phyloP scores from a whole-genome alignment of 1,284 basidiomycete species.

The Pulveroboletus sp. region DNA sequence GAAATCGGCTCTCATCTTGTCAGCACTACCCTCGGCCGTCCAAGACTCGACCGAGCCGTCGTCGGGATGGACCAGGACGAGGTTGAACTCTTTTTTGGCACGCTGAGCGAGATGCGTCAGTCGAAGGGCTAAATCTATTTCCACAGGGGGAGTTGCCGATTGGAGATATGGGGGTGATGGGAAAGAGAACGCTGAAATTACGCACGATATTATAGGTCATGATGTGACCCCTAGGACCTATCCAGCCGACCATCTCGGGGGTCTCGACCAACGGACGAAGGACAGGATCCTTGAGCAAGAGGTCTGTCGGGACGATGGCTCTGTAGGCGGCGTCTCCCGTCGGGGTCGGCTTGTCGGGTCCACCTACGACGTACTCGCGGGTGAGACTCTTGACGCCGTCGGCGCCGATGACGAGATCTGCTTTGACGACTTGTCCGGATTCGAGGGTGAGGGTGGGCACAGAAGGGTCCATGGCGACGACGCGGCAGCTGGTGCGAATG shows the following conservation, averaged over 20 bases:
- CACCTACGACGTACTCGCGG: constrained; percentile 46
- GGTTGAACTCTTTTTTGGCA: constrained; percentile 47
- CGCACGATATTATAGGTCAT: constrained; percentile 41
- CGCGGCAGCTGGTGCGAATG: constrained; percentile 44
- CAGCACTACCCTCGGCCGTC: constrained; percentile 41
- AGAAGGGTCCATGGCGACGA: constrained; percentile 44
- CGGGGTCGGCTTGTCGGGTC: constrained; percentile 37
- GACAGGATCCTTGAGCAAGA: constrained; percentile 39
- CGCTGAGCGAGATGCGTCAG: constrained; percentile 30
- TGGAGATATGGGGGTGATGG: no score
- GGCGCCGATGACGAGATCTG: constrained; percentile 54
- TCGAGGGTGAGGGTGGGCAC: constrained; percentile 40
- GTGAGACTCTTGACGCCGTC: constrained; percentile 54
- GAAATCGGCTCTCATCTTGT: constrained; percentile 48
- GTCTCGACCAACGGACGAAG: constrained; percentile 37
- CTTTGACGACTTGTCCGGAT: constrained; percentile 45
- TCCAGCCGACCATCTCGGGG: constrained; percentile 44
- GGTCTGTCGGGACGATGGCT: constrained; percentile 37
- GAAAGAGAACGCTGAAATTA: no score
- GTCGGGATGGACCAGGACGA: constrained; percentile 51
- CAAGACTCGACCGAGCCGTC: constrained; percentile 44
- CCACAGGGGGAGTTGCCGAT: neutral
- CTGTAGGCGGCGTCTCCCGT: constrained; percentile 46
- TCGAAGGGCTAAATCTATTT: neutral
- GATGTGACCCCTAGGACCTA: constrained; percentile 41